Percentiles rank a stretch among this genome's conserved stretches.
Evolutionary conservation across 1,284 basidiomycete species (phyloP).

Genomic region (Cutaneotrichosporon cavernicola): DNA sequence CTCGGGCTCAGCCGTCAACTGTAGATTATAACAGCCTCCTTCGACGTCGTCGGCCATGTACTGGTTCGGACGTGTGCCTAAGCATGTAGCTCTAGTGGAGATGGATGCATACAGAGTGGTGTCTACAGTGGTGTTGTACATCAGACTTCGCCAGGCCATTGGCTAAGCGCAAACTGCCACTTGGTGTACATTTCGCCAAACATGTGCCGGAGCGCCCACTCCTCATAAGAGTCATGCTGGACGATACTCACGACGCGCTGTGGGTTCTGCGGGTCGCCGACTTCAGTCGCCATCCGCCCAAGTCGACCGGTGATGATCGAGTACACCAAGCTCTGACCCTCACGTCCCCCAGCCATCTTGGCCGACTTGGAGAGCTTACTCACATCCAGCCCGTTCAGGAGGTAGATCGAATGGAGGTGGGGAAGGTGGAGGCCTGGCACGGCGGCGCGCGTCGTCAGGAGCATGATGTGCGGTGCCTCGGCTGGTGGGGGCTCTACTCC

Average conservation of each 20-base stretch:
- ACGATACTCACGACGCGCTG: slow-evolving; percentile 36
- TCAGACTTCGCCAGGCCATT: slow-evolving; percentile 18
- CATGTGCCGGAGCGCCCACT: slow-evolving; percentile 28
- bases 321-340: slow-evolving; percentile 28
- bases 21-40: no score
- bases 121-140: not conserved
- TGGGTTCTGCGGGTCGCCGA: not conserved
- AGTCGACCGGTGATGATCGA: slow-evolving; percentile 34
- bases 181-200: slow-evolving; percentile 22
- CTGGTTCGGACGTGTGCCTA: no score
- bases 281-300: slow-evolving; percentile 32
- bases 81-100: not conserved
- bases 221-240: slow-evolving; percentile 26
- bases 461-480: slow-evolving; percentile 18
- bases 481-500: slow-evolving; percentile 12
- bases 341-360: slow-evolving; percentile 20
- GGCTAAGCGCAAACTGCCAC: slow-evolving; percentile 3
- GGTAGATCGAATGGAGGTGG: slow-evolving; percentile 35
- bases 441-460: slow-evolving; percentile 29
- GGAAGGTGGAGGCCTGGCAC: slow-evolving; percentile 38
- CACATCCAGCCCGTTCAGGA: slow-evolving; percentile 39
- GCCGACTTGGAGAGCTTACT: slow-evolving; percentile 23
- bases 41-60: no score
- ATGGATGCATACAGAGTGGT: slow-evolving; percentile 3
- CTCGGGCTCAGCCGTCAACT: no score